Evolutionary conservation across 1,284 basidiomycete genomes (phyloP), one percentile per base, ranked within the genome.

Genomic region (Tilletia walkeri): DNA sequence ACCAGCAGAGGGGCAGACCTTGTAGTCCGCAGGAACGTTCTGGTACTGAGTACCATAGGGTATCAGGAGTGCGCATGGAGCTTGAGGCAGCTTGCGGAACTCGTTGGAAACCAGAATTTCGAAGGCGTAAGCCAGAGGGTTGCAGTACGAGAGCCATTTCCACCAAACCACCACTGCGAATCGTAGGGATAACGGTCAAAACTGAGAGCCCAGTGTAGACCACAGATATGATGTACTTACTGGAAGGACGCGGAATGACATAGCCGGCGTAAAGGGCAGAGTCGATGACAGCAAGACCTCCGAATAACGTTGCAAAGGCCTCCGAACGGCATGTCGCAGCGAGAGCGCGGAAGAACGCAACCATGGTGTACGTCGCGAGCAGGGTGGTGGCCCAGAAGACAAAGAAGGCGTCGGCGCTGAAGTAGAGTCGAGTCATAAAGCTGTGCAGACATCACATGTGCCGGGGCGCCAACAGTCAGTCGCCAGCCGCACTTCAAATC

Each of bases 61-160:
- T 45, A 80, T 61, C 36, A 75, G 34, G 48, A 63, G 49, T 4
- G 69, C 70, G 49, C 80, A 81, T 4, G 71, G 67, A 6, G 79
- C 71, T 47, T 71, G 65, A 20, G 59, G 30, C 70, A 76, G 70
- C 3, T 50, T 68, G 18, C 78, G 72, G 72, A 78, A 80, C 61
- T 81, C 80, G 73, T 81, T 81, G 18, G 76, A 68, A 20, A 81
- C 69, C 45, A 81, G 65, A n/a, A 76, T 71, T 68, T 80, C 78
- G 68, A 79, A 81, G 16, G 68, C 75, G 65, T 76, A 81, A 1
- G 75, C 69, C 41, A 81, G 68, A 0, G 80, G 80, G 65, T 81
- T 81, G 73, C 73, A 75, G 73, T 81, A 81, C 2, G 70, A 73
- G 10, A 81, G 76, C 80, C 80, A 81, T 20, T 73, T 72, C 76